Base-by-base conservation (phyloP, 305 asterid genomes). In the Fraxinus greggii region DNA sequence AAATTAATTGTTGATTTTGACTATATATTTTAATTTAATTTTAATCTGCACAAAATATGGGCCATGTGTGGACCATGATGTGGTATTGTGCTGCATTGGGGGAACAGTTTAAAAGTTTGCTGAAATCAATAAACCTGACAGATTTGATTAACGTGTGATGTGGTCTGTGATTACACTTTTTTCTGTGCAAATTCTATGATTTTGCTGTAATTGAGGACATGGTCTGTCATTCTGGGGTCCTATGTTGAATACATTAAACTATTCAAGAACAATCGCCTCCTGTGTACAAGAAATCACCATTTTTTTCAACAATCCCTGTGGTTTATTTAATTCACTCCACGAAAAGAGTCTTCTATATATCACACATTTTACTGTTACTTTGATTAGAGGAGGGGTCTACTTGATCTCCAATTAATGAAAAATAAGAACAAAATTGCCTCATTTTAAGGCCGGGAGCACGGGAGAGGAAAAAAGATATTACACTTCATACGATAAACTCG, bases 121-220 rank as follows among this genome's bases (percentile, higher is more conserved):
- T 94, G 97, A 92, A 94, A 94, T 89, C 95, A 87, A 89, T 91
- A 89, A 88, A 83, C 67, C 10, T 75, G 80, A 79, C 84, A 85
- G 89, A 90, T 82, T 85, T 81, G 81, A 88, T 84, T 85, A 75
- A 84, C 4, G 42, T 84, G 82, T 69, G 63, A 76, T 79, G 83
- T 79, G 51, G 76, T 82, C 83, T n/a, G 85, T 45, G 72, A 21
- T 32, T 32, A 48, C 79, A 76, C 83, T 81, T 85, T 80, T 84
- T 83, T 84, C 67, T 84, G 77, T 77, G 74, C 33, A 88, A n/a
- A 59, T 36, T 73, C 79, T 79, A 24, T 70, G 69, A 79, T 35
- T 72, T 80, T 85, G 91, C 94, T 80, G 92, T 82, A 89, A 84
- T 92, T 91, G 56, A 85, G 97, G 95, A 88, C 83, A 76, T 85